Conservation (phyloP, 345 rosid species). For the Ailanthus altissimus region DNA sequence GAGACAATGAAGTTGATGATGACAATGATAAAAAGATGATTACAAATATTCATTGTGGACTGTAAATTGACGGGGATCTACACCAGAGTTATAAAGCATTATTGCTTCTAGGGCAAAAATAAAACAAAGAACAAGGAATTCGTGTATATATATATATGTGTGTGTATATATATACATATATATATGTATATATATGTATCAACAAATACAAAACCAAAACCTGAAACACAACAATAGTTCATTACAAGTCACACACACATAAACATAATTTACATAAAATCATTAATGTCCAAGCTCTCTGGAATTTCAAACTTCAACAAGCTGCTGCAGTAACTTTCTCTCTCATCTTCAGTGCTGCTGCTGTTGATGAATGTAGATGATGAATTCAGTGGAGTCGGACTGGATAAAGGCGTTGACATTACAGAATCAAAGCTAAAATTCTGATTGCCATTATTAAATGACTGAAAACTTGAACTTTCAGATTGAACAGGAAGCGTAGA, state of each 20-base stretch:
- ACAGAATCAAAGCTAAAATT: constrained; percentile 54
- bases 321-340: constrained; percentile 67
- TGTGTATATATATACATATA: background rate
- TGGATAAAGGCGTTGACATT: constrained; percentile 56
- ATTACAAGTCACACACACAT: background rate
- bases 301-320: constrained; percentile 78
- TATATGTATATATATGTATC: background rate
- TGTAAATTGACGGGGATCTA: background rate
- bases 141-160: constrained; percentile 5
- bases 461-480: constrained; percentile 37
- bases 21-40: background rate
- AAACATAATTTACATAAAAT: constrained; percentile 50
- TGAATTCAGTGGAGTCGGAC: constrained; percentile 54
- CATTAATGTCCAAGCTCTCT: constrained; percentile 59
- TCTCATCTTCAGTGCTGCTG: constrained; percentile 67
- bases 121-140: constrained; percentile 24
- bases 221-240: constrained; percentile 7
- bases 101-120: background rate
- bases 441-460: constrained; percentile 33
- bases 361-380: constrained; percentile 49
- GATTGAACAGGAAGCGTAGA: constrained; percentile 18
- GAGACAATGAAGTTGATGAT: background rate
- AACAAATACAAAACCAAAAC: constrained; percentile 24
- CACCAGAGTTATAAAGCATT: background rate
- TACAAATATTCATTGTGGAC: background rate